Conservation (phyloP, 495 filamentous ascomycete species). For the Neurospora sp. region DNA sequence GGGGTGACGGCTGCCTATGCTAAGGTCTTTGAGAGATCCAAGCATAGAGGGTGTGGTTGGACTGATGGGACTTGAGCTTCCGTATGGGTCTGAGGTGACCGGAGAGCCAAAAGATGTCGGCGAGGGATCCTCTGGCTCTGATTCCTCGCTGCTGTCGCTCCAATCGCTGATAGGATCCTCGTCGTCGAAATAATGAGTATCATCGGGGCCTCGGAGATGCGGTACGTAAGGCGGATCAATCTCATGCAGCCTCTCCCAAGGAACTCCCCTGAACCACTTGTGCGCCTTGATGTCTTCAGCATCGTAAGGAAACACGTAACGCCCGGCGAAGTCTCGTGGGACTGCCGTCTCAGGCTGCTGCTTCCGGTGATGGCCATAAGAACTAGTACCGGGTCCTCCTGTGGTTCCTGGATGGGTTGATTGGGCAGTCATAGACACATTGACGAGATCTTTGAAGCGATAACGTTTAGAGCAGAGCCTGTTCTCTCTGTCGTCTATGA, state of each 20-base stretch:
- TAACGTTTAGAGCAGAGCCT: slow-evolving; percentile 70
- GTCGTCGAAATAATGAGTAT: slow-evolving; percentile 86
- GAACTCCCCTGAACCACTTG: slow-evolving; percentile 58
- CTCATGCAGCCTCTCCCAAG: slow-evolving; percentile 59
- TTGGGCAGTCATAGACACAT: slow-evolving; percentile 1
- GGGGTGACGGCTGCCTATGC: not conserved
- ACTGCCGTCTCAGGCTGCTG: slow-evolving; percentile 11
- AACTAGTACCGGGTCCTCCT: not conserved
- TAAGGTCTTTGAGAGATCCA: not conserved
- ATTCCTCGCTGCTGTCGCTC: slow-evolving; percentile 31
- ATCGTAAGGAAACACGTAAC: slow-evolving; percentile 69
- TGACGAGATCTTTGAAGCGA: slow-evolving; percentile 46
- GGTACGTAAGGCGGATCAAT: slow-evolving; percentile 70
- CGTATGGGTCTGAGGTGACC: not conserved
- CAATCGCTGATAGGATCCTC: slow-evolving; percentile 55
- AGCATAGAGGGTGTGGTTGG: not conserved
- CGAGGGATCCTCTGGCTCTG: slow-evolving; percentile 21
- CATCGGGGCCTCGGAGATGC: slow-evolving; percentile 54
- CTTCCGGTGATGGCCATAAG: slow-evolving; percentile 4
- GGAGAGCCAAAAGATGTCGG: not conserved
- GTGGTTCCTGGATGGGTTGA: not conserved
- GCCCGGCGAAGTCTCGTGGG: slow-evolving; percentile 25
- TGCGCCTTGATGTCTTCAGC: slow-evolving; percentile 71
- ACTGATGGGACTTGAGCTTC: not conserved
- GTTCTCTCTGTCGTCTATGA: slow-evolving; percentile 67